Percentiles rank a stretch among this genome's conserved stretches.
Conservation (phyloP, 164 flowering plant genomes). For the Vitis rupestris region DNA sequence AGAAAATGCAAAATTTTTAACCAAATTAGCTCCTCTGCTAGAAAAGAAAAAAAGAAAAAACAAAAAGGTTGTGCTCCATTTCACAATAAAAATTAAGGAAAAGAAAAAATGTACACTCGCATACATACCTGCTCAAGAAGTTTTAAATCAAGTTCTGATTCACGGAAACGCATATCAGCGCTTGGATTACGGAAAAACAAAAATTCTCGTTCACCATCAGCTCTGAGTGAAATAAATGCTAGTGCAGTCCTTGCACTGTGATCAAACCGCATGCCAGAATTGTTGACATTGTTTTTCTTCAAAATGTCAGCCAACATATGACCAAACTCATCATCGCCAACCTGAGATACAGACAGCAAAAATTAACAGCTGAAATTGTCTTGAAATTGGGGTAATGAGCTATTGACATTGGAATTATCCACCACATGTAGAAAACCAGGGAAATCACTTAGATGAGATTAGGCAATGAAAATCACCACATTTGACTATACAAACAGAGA, state of each 20-base stretch:
- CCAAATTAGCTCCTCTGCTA: neutral
- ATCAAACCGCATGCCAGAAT: conserved; percentile 65
- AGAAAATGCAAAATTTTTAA: neutral
- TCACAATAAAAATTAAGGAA: neutral
- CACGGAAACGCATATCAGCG: conserved; percentile 80
- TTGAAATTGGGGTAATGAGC: neutral
- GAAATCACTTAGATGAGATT: neutral
- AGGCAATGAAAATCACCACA: too few species aligned
- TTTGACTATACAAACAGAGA: too few species aligned
- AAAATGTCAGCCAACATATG: conserved; percentile 57
- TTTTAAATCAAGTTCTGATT: conserved; percentile 57
- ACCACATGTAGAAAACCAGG: neutral
- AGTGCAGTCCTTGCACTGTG: conserved; percentile 65
- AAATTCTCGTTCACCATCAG: conserved; percentile 81
- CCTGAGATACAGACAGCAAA: conserved; percentile 33
- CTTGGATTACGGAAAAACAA: conserved; percentile 81
- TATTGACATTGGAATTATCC: neutral
- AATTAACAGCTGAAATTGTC: neutral
- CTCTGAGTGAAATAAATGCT: conserved; percentile 70
- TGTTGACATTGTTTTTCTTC: conserved; percentile 64
- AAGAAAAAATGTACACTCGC: neutral
- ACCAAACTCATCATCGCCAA: conserved; percentile 75
- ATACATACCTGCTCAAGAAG: conserved; percentile 49
- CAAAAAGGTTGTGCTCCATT: neutral
- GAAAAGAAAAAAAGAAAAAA: neutral